These are phyloP conservation scores for Teratosphaeria zuluensis DNA, from an alignment of 2,329 filamentous ascomycete genomes.

Conservation along the genomic window DNA sequence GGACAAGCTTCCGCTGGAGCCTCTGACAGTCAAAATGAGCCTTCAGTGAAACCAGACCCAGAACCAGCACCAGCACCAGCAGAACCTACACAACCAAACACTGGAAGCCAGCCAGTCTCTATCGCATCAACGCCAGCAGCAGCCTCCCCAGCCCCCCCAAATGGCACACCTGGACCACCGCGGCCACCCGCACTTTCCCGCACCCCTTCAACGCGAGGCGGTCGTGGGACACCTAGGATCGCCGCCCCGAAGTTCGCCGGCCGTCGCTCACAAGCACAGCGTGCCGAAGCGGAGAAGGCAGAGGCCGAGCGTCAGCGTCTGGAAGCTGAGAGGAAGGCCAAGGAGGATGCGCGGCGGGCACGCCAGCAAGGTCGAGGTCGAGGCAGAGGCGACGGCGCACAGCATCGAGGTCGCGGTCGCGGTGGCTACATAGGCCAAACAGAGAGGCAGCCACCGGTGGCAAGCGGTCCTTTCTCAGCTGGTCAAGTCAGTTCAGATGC, in stretches of 20 bases:
- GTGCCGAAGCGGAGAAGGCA: slow-evolving; percentile 33
- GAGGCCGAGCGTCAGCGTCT: slow-evolving; percentile 29
- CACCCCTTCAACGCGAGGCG: not conserved
- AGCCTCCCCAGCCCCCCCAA: not conserved
- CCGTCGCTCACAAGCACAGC: slow-evolving; percentile 35
- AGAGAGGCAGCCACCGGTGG: slow-evolving; percentile 18
- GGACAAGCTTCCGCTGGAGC: not conserved
- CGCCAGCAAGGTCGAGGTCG: slow-evolving; percentile 16
- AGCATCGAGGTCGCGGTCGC: slow-evolving; percentile 26
- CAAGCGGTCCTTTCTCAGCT: slow-evolving; percentile 34
- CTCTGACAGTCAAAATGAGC: not conserved
- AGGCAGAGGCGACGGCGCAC: slow-evolving; percentile 17
- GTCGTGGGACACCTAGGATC: not conserved
- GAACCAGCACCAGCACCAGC: not conserved
- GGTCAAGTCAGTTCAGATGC: slow-evolving; percentile 17
- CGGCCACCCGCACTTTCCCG: not conserved
- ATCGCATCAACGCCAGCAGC: not conserved
- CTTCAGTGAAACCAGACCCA: not conserved
- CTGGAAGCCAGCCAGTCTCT: not conserved
- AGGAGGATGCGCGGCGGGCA: slow-evolving; percentile 17
- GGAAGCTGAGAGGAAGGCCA: slow-evolving; percentile 24
- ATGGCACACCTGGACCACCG: not conserved
- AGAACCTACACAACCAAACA: not conserved
- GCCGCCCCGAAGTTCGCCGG: slow-evolving; percentile 32
- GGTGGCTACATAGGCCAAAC: slow-evolving; percentile 34